Percentiles rank a stretch among this genome's conserved stretches.
These are phyloP conservation scores for Tetracentron sinense DNA, from an alignment of 164 flowering plant genomes.

Conservation along the genomic window DNA sequence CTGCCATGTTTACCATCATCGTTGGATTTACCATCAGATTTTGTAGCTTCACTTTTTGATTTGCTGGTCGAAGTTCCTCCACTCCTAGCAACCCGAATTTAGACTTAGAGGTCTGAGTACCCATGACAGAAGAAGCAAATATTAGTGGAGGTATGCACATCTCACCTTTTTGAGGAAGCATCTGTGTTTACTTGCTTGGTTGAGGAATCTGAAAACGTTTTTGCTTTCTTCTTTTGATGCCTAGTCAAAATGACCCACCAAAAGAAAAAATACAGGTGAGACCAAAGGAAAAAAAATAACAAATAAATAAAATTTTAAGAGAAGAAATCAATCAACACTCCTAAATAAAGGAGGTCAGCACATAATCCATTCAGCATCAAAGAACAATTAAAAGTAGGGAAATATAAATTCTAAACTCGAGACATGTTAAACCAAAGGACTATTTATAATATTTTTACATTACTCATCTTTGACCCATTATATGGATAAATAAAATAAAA, in stretches of 20 bases:
- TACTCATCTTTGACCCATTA: no score
- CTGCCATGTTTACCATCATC: constrained; percentile 24
- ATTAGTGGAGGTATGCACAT: neutral
- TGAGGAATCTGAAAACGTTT: constrained; percentile 25
- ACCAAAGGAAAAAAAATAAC: no score
- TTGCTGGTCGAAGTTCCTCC: constrained; percentile 50
- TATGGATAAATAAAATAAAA: no score
- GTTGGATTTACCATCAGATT: constrained; percentile 30
- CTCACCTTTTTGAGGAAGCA: constrained; percentile 45
- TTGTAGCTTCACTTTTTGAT: constrained; percentile 37
- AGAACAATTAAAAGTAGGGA: no score
- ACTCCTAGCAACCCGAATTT: constrained; percentile 22
- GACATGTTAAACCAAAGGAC: no score
- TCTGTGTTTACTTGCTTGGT: constrained; percentile 37
- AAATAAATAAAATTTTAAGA: neutral
- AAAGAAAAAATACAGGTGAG: neutral
- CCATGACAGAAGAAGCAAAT: neutral
- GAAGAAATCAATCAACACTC: no score
- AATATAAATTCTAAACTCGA: no score
- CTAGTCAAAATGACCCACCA: constrained; percentile 25
- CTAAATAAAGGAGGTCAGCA: no score
- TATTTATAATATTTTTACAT: no score
- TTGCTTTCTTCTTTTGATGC: constrained; percentile 48
- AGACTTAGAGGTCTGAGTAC: neutral
- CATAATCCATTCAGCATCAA: no score